Conservation (phyloP, 129 eudicot species). For the carrot (Daucus carota) region DNA sequence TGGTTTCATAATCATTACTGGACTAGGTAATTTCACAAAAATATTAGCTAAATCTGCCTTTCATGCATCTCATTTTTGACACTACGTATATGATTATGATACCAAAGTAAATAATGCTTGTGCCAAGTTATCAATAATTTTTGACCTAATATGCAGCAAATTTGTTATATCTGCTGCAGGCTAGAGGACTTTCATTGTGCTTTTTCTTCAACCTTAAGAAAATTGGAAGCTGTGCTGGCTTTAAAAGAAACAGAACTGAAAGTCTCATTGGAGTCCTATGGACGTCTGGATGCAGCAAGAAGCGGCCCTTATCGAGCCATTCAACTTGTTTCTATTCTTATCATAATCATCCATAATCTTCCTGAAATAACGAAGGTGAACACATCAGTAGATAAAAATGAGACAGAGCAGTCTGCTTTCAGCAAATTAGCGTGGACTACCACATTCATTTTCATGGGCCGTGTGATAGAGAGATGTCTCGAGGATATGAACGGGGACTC, state of each 20-base stretch:
- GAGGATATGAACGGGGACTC: conserved; percentile 17
- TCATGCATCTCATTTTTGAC: background rate
- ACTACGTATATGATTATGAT: background rate
- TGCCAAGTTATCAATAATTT: background rate
- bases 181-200: conserved; percentile 62
- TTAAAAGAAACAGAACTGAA: conserved; percentile 38
- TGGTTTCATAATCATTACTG: background rate
- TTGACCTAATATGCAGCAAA: background rate
- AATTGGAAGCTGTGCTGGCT: conserved; percentile 50
- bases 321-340: conserved; percentile 57
- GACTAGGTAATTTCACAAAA: background rate
- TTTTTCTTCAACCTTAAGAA: conserved; percentile 50
- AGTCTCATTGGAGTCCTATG: conserved; percentile 51
- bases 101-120: background rate
- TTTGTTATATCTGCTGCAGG: conserved; percentile 35
- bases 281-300: conserved; percentile 47
- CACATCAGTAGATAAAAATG: conserved; percentile 22
- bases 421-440: conserved; percentile 48
- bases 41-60: background rate
- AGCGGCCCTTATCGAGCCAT: conserved; percentile 86
- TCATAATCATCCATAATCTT: conserved; percentile 46
- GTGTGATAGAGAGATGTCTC: conserved; percentile 53
- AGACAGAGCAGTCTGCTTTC: conserved; percentile 24
- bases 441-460: conserved; percentile 68
- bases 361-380: conserved; percentile 20